Evolutionary conservation across 495 filamentous ascomycete genomes (phyloP), one percentile per base, ranked within the genome.

Genomic region (Talaromyces adpressus): DNA sequence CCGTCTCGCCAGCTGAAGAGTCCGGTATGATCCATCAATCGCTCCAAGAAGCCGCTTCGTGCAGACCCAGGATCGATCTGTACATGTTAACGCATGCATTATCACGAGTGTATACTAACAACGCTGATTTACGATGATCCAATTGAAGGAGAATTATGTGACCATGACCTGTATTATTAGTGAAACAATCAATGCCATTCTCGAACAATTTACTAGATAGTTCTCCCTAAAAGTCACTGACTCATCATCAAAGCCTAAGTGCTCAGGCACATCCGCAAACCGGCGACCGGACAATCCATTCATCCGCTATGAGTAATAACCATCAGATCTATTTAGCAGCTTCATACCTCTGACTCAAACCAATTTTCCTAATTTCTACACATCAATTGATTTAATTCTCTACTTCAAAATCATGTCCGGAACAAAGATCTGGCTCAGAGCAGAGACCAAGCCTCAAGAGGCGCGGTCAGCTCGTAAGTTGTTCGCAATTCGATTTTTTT

Each of bases 401-500:
- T 41, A 11, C 1, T 20, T 6, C 14, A 2, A 41, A 63, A 57
- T n/a, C 8, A 80, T 80, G 78, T 66, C 76, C 57, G 72, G 70
- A 57, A 75, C 76, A 62, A 77, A 77, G 70, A 81, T 81, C 68
- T 79, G 77, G 77, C 67, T 81, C 59, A 77, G 78, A 58, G 77
- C 78, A 65, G 78, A 81, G 67, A 81, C 78, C 59, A 81, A 81
- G 73, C 78, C 78, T 66, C 73, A 73, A 57, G 78, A 81, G 67
- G 77, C 77, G 62, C 78, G 78, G 62, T 81, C 78, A 71, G 77
- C 78, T 59, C 69, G 78, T 81, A 62, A 68, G 77, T 74, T 59
- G 60, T 62, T 39, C 32, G 29, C 59, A 29, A 12, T 29, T 39
- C 27, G 53, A 30, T 59, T 41, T 63, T 57, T 63, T 57, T 45